phyloP scores from a whole-genome alignment of 805 yeast species.

The Candida wancherniae region DNA sequence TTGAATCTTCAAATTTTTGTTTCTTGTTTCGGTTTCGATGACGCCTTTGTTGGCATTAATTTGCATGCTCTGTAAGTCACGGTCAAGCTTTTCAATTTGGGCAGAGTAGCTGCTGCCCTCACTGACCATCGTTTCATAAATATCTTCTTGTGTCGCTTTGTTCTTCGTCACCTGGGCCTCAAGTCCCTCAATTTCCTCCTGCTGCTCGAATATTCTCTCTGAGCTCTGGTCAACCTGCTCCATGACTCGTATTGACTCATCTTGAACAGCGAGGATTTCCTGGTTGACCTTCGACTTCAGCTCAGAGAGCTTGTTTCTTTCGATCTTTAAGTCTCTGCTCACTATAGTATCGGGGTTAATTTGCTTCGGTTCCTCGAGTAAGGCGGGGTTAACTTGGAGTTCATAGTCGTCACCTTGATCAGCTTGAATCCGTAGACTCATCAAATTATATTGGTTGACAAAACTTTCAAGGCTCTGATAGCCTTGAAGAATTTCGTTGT shows the following conservation, averaged over 20 bases:
- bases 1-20: constrained; percentile 49
- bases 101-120: constrained; percentile 51
- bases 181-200: constrained; percentile 51
- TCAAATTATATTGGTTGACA: constrained; percentile 53
- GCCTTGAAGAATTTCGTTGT: constrained; percentile 44
- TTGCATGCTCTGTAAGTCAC: constrained; percentile 49
- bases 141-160: constrained; percentile 51
- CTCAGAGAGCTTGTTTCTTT: constrained; percentile 36
- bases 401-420: constrained; percentile 30
- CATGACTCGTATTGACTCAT: constrained; percentile 52
- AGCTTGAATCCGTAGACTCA: constrained; percentile 44
- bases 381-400: constrained; percentile 27
- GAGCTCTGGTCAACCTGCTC: constrained; percentile 53
- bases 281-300: constrained; percentile 33
- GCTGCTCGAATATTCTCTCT: constrained; percentile 53
- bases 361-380: constrained; percentile 8
- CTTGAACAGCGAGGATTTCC: constrained; percentile 48
- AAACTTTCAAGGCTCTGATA: constrained; percentile 49
- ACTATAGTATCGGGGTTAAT: constrained; percentile 34
- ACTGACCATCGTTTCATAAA: constrained; percentile 49
- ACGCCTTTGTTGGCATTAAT: constrained; percentile 46
- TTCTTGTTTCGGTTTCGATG: constrained; percentile 41
- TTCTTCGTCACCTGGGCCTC: constrained; percentile 51
- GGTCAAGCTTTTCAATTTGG: constrained; percentile 62
- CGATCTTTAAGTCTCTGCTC: constrained; percentile 41